A percentile compares a stretch with the other conserved stretches of the same genome.
Conservation (phyloP, 805 yeast species). For the Saccharomycopsis sp. region DNA sequence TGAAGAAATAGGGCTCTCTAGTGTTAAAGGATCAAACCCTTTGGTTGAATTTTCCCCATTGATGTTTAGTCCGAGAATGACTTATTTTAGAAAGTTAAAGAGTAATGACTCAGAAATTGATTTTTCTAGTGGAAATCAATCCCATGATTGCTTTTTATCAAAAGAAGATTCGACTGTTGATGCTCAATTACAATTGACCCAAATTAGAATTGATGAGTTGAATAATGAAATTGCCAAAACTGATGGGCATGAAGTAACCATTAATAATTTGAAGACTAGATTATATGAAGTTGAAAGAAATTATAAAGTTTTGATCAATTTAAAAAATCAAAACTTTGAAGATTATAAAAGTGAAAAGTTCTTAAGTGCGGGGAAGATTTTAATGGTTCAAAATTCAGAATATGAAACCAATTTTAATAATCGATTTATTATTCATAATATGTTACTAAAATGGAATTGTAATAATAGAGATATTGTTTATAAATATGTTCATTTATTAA, state of each 20-base stretch:
- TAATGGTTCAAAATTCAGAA: conserved; percentile 5
- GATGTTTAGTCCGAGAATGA: conserved; percentile 56
- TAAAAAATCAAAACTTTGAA: neutral
- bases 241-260: neutral
- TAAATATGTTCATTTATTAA: conserved; percentile 44
- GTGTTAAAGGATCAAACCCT: conserved; percentile 29
- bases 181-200: conserved; percentile 20
- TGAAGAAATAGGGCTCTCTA: conserved; percentile 41
- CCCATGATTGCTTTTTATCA: conserved; percentile 52
- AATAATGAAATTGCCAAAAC: conserved; percentile 1
- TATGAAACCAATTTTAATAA: conserved; percentile 38
- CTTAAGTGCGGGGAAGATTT: neutral
- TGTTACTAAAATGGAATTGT: conserved; percentile 74
- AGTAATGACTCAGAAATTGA: conserved; percentile 23
- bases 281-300: conserved; percentile 10
- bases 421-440: conserved; percentile 60
- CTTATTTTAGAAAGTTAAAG: conserved; percentile 56
- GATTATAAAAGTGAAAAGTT: conserved; percentile 1
- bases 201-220: conserved; percentile 18
- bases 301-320: conserved; percentile 4
- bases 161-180: conserved; percentile 18
- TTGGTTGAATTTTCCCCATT: conserved; percentile 47
- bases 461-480: conserved; percentile 50
- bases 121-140: conserved; percentile 42
- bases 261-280: conserved; percentile 6